Base-by-base conservation (phyloP, 106 monocot species). In the Iris macrosiphon region DNA sequence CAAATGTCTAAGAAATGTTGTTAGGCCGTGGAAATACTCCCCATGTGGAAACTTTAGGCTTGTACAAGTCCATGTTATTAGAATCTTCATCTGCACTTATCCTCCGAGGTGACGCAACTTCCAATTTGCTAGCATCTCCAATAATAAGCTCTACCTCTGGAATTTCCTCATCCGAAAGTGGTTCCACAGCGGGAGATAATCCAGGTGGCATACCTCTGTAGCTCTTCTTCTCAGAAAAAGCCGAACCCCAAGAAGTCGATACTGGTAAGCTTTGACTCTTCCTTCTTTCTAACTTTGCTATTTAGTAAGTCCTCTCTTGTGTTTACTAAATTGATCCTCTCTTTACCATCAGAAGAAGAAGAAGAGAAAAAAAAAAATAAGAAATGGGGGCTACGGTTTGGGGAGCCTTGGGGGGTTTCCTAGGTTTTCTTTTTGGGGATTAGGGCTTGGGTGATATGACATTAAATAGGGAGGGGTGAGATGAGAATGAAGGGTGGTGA, bases 41-140 rank as follows among this genome's bases (percentile, higher is more conserved):
- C 95, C 95, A 96, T 43, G 95, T 86, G 28, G 84, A 82, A 27
- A 96, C 86, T 43, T 79, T 89, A 4, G 95, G 95, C 59, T 82
- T 86, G 71, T 90, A 96, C 21, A 77, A 27, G 11, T 40, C 72
- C 12, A 40, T n/a, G 40, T 55, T 54, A 32, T 63, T 72, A 53
- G 64, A 60, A 45, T 65, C 57, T 41, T 40, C 61, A 14, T 52
- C 27, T 55, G 67, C 47, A 48, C 32, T 45, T 33, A 41, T 34
- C 43, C 39, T 31, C 37, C 42, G 34, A 27, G 68, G 45, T 40
- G 47, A 40, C 59, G 54, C 26, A 22, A 51, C 42, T 52, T 50
- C 76, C 60, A 96, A 89, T 48, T 96, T 96, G 69, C 74, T 90
- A 7, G 72, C 52, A 61, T 96, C 95, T 17, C 95, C 95, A 57